Percentiles rank a stretch among this genome's conserved stretches.
Conservation (phyloP, 208 protist genomes). For the Leishmania arabica region DNA sequence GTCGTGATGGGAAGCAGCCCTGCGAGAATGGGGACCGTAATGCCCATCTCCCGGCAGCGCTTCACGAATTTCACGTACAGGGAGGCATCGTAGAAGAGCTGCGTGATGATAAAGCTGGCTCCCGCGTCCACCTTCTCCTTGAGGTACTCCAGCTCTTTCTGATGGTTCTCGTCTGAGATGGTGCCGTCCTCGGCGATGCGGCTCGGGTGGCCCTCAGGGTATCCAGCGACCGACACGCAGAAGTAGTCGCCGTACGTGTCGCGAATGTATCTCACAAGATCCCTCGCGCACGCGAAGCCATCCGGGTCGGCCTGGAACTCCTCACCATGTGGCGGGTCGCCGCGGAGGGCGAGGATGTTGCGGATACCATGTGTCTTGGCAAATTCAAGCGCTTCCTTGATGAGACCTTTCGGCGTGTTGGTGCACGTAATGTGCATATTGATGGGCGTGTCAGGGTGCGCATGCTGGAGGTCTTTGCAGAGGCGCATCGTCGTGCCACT, state of each 20-base stretch:
- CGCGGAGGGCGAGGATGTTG: conserved; percentile 97
- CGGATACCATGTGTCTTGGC: conserved; percentile 89
- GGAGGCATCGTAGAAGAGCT: conserved; percentile 96
- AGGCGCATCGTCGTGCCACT: conserved; percentile 71
- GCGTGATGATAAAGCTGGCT: conserved; percentile 96
- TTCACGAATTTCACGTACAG: conserved; percentile 93
- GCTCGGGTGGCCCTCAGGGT: conserved; percentile 91
- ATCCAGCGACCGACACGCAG: conserved; percentile 94
- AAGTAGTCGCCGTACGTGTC: conserved; percentile 95
- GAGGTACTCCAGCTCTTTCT: conserved; percentile 90
- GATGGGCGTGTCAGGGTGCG: conserved; percentile 47
- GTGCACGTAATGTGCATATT: conserved; percentile 96
- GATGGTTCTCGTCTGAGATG: conserved; percentile 66
- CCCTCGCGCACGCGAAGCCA: conserved; percentile 91
- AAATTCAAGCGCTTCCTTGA: conserved; percentile 78
- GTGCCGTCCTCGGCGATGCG: conserved; percentile 41
- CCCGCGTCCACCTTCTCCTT: conserved; percentile 97
- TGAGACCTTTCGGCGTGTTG: conserved; percentile 84
- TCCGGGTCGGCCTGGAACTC: conserved; percentile 57
- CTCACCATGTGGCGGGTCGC: conserved; percentile 72
- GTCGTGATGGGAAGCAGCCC: conserved; percentile 94
- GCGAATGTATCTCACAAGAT: conserved; percentile 95
- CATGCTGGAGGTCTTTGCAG: conserved; percentile 91
- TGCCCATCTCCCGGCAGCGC: conserved; percentile 86
- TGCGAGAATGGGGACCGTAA: conserved; percentile 94